Conservation (phyloP, 331 rosid species). For the Spiraea crenata region DNA sequence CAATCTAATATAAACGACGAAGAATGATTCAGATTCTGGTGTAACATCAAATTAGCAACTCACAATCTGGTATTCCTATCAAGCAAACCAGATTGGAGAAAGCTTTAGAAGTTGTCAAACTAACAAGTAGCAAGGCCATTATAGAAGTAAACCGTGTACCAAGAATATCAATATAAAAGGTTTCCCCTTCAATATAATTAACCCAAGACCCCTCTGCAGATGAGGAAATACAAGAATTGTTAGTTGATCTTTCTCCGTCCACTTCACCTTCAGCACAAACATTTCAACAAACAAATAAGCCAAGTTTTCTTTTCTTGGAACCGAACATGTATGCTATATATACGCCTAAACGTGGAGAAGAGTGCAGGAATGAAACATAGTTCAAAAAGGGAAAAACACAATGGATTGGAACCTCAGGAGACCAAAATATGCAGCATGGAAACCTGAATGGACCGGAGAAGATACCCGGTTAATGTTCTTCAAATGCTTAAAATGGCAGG, state of each 20-base stretch:
- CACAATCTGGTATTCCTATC: neutral
- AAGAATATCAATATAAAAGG: neutral
- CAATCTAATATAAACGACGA: too few relatives aligned
- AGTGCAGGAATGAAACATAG: conserved; percentile 3
- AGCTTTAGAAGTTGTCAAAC: neutral
- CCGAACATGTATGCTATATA: conserved; percentile 19
- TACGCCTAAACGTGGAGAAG: neutral
- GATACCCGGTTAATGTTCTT: conserved; percentile 53
- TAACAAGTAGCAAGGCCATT: neutral
- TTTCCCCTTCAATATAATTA: neutral
- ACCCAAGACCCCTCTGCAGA: conserved; percentile 18
- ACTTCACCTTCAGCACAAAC: conserved; percentile 40
- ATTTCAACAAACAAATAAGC: conserved; percentile 47
- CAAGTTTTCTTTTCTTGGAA: conserved; percentile 23
- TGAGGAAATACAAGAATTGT: conserved; percentile 24
- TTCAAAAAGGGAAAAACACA: neutral
- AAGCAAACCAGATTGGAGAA: neutral
- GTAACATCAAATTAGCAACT: too few relatives aligned
- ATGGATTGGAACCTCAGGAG: conserved; percentile 44
- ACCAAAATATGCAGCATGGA: conserved; percentile 44
- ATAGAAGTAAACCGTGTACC: too few relatives aligned
- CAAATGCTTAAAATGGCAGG: conserved; percentile 92
- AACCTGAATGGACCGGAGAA: conserved; percentile 41
- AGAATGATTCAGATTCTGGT: too few relatives aligned
- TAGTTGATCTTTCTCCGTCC: conserved; percentile 74